These are phyloP conservation scores for Boletus vinaceobasis DNA, from an alignment of 768 basidiomycete species.

Conservation along the genomic window DNA sequence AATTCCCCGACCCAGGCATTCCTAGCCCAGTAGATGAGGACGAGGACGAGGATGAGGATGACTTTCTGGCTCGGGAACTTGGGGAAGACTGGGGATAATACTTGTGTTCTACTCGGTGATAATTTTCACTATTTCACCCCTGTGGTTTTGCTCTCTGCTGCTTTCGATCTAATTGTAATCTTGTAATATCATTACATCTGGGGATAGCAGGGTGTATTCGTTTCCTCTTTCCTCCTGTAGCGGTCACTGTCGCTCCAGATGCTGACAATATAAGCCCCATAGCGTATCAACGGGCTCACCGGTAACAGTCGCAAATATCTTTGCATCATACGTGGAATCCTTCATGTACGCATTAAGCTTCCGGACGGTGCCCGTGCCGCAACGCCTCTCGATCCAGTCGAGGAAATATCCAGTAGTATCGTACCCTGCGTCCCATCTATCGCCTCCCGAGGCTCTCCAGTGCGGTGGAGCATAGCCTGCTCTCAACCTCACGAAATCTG, in stretches of 20 bases:
- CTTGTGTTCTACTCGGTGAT: neutral
- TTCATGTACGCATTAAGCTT: slow-evolving; percentile 57
- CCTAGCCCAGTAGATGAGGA: slow-evolving; percentile 40
- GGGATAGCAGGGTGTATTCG: neutral
- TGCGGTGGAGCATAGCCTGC: slow-evolving; percentile 63
- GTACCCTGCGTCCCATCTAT: slow-evolving; percentile 75
- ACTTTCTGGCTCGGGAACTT: slow-evolving; percentile 77
- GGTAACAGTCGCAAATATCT: slow-evolving; percentile 50
- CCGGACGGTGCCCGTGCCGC: slow-evolving; percentile 51
- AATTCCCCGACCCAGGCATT: slow-evolving; percentile 7
- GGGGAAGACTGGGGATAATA: slow-evolving; percentile 74
- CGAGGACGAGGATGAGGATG: slow-evolving; percentile 68
- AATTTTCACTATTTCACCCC: neutral
- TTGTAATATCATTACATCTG: slow-evolving; percentile 18
- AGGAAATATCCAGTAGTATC: slow-evolving; percentile 72
- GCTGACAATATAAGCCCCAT: slow-evolving; percentile 54
- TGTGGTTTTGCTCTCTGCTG: slow-evolving; percentile 4
- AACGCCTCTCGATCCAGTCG: slow-evolving; percentile 56
- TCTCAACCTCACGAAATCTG: slow-evolving; percentile 70
- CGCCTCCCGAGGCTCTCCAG: slow-evolving; percentile 51
- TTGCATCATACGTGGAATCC: slow-evolving; percentile 45
- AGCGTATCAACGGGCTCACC: slow-evolving; percentile 52
- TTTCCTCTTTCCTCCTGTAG: neutral
- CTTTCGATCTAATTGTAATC: slow-evolving; percentile 23
- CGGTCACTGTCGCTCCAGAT: slow-evolving; percentile 26